Conservation (phyloP, 192 early-diverging fungal species). For the Coemansia reversa region DNA sequence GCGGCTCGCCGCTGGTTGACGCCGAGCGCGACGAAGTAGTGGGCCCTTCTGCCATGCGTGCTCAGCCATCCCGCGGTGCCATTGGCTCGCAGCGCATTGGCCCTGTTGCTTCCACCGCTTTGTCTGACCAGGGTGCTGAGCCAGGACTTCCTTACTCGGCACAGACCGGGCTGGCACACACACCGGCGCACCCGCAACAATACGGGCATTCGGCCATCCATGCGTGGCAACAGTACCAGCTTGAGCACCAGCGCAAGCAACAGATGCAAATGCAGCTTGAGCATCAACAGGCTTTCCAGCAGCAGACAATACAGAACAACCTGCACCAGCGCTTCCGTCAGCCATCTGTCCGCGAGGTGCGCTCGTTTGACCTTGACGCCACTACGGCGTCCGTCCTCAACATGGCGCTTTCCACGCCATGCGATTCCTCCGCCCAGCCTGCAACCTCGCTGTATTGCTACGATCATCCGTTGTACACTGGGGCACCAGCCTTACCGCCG, state of each 20-base stretch:
- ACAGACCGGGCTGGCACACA: neutral
- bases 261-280: slow-evolving; percentile 35
- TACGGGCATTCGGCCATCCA: slow-evolving; percentile 15
- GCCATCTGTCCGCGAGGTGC: slow-evolving; percentile 6
- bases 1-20: slow-evolving; percentile 16
- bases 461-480: neutral
- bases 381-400: slow-evolving; percentile 15
- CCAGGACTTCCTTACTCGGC: slow-evolving; percentile 10
- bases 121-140: neutral
- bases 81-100: slow-evolving; percentile 32
- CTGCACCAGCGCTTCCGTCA: slow-evolving; percentile 15
- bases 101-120: neutral
- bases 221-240: slow-evolving; percentile 50
- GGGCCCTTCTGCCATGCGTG: slow-evolving; percentile 11
- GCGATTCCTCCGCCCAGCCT: neutral
- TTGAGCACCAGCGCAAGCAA: slow-evolving; percentile 34
- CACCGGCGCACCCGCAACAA: slow-evolving; percentile 1
- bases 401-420: slow-evolving; percentile 19
- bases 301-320: slow-evolving; percentile 12
- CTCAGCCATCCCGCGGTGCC: slow-evolving; percentile 11
- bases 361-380: slow-evolving; percentile 6
- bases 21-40: slow-evolving; percentile 36
- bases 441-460: neutral
- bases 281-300: slow-evolving; percentile 32
- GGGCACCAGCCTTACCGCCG: neutral